Conservation (phyloP, 2,329 filamentous ascomycete species). For the Arthrobotrys pseudoclavata region DNA sequence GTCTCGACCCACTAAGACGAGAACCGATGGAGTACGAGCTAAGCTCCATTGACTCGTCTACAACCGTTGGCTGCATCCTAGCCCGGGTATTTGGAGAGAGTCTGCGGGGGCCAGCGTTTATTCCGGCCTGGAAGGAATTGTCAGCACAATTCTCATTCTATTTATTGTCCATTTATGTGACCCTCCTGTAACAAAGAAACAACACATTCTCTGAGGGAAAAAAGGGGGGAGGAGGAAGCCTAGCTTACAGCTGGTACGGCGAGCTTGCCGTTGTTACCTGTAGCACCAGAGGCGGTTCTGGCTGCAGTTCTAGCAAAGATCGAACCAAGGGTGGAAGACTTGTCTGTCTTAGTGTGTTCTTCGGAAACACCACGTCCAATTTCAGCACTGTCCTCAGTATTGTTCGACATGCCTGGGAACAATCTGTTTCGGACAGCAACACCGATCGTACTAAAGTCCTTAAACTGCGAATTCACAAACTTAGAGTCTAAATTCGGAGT, state of each 20-base stretch:
- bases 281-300: background rate
- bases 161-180: background rate
- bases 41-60: conserved; percentile 55
- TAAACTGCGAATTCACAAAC: conserved; percentile 52
- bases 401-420: conserved; percentile 51
- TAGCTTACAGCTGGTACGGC: conserved; percentile 29
- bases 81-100: conserved; percentile 50
- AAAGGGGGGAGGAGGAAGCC: background rate
- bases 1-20: conserved; percentile 31
- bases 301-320: conserved; percentile 39
- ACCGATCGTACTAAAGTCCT: conserved; percentile 54
- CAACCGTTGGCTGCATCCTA: conserved; percentile 46
- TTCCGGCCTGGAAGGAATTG: conserved; percentile 14
- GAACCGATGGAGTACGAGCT: conserved; percentile 40
- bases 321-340: conserved; percentile 36
- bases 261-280: conserved; percentile 27
- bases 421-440: conserved; percentile 46
- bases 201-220: background rate
- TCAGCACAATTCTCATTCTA: conserved; percentile 26
- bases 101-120: conserved; percentile 36
- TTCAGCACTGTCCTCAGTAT: conserved; percentile 51
- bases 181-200: background rate
- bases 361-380: conserved; percentile 43
- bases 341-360: conserved; percentile 53
- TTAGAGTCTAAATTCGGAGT: conserved; percentile 48